Base-by-base conservation (phyloP, 805 yeast species). In the Diddensiella transvaalensis region DNA sequence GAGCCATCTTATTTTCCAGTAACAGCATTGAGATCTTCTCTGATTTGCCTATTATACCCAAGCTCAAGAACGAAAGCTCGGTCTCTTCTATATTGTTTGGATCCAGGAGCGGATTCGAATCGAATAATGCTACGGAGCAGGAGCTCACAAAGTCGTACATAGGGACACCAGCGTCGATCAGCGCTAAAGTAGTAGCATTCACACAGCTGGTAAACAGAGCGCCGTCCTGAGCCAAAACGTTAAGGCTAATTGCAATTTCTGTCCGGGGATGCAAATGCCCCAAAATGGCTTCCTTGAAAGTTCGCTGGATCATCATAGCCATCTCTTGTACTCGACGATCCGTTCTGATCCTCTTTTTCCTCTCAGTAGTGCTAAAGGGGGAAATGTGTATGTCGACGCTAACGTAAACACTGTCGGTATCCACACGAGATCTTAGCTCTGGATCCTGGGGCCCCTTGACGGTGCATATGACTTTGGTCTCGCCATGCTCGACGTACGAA, bases 381-480 rank as follows among this genome's bases (percentile, higher is more conserved):
- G 97, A 86, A 19, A 90, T 75, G 44, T 79, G 78, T 17, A 91
- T 68, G 49, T 76, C 75, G 8, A 91, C 82, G 13, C 75, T 78
- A 15, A 91, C 66, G 1, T 76, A 71, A 0, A 88, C 86, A 40
- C 71, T 72, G 3, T 74, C 70, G 1, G 75, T 65, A 48, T 76
- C 74, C 19, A 73, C 53, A 17, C 48, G 54, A 17, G 83, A 70
- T 43, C 82, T 72, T 33, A 69, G 54, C 4, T 73, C 68, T 1
- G 96, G 96, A 61, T 91, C 98, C 71, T 78, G 80, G 1, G 99
- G 99, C 0, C 99, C 99, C 51, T 79, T 78, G 2, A 91, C 88
- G 57, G 83, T 75, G 56, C 96, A 87, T 23, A 89, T 77, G 19
- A 89, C 85, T 64, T 88, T 87, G 40, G 96, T 82, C 55, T 87